A percentile compares a stretch with the other conserved stretches of the same genome.
Conservation (phyloP, 2,329 filamentous ascomycete species). For the Calonectria pauciramosa region DNA sequence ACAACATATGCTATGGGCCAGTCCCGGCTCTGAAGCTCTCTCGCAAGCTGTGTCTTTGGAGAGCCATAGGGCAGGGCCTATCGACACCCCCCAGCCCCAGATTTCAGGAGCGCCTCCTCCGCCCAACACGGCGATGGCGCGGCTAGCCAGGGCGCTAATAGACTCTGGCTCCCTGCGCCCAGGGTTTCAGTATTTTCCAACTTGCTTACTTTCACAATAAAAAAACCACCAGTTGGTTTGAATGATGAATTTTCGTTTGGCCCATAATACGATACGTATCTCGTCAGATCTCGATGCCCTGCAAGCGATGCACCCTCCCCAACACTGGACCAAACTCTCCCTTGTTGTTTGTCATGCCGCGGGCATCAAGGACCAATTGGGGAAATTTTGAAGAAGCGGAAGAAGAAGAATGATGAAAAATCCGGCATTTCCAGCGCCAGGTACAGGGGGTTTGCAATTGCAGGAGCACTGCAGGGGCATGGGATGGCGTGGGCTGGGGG, state of each 20-base stretch:
- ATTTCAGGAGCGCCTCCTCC: conserved; percentile 45
- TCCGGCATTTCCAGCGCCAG: conserved; percentile 16
- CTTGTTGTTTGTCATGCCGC: background rate
- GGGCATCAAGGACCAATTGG: conserved; percentile 16
- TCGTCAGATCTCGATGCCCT: background rate
- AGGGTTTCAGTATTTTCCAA: conserved; percentile 33
- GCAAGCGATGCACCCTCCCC: background rate
- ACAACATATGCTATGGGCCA: background rate
- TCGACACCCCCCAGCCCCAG: conserved; percentile 41
- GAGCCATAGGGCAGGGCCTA: conserved; percentile 24
- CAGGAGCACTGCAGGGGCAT: conserved; percentile 29
- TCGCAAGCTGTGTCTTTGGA: conserved; percentile 9
- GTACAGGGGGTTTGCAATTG: conserved; percentile 27
- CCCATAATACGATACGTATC: background rate
- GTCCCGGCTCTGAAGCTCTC: background rate
- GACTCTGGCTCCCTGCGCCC: conserved; percentile 18
- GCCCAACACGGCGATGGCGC: conserved; percentile 25
- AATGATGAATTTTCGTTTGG: background rate
- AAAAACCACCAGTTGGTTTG: conserved; percentile 15
- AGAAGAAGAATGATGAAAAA: conserved; percentile 7
- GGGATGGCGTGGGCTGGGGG: conserved; percentile 22
- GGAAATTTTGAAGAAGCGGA: conserved; percentile 23
- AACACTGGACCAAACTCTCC: background rate
- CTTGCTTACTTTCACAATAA: conserved; percentile 19
- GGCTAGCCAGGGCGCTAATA: conserved; percentile 29